phyloP scores from a whole-genome alignment of 257 asterid species.

The Cinchona pubescens region DNA sequence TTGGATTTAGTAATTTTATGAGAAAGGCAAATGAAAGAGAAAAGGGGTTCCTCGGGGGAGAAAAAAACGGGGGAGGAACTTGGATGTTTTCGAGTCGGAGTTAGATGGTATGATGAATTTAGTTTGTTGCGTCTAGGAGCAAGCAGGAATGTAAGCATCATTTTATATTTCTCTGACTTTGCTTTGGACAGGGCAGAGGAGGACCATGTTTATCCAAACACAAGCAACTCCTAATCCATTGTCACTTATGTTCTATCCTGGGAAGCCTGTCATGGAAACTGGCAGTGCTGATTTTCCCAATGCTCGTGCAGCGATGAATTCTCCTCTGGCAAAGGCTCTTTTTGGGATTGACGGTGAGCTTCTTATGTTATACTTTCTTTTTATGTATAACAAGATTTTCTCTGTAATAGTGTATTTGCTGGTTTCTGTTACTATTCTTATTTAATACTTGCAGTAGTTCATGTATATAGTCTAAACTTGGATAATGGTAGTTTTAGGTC shows the following conservation, averaged over 20 bases:
- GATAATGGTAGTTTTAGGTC: background rate
- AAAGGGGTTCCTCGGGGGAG: no score
- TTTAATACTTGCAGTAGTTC: background rate
- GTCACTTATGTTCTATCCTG: conserved; percentile 95
- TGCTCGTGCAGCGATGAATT: conserved; percentile 89
- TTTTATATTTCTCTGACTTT: conserved; percentile 9
- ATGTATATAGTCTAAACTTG: background rate
- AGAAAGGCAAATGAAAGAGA: background rate
- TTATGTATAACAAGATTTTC: background rate
- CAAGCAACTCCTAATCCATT: conserved; percentile 93
- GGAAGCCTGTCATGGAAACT: conserved; percentile 79
- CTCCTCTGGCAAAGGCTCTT: conserved; percentile 83
- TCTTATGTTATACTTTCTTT: background rate
- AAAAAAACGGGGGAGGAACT: no score
- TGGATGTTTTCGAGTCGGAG: background rate
- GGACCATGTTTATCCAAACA: conserved; percentile 93
- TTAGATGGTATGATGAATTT: background rate
- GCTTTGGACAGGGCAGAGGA: conserved; percentile 72
- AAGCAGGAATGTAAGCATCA: background rate
- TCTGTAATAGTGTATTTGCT: background rate
- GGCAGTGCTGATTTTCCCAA: conserved; percentile 91
- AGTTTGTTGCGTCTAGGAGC: background rate
- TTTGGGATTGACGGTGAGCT: conserved; percentile 76
- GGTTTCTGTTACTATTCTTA: background rate
- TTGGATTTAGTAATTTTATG: no score